Conservation (phyloP, 1,284 basidiomycete genomes). For the Tilletia caries region DNA sequence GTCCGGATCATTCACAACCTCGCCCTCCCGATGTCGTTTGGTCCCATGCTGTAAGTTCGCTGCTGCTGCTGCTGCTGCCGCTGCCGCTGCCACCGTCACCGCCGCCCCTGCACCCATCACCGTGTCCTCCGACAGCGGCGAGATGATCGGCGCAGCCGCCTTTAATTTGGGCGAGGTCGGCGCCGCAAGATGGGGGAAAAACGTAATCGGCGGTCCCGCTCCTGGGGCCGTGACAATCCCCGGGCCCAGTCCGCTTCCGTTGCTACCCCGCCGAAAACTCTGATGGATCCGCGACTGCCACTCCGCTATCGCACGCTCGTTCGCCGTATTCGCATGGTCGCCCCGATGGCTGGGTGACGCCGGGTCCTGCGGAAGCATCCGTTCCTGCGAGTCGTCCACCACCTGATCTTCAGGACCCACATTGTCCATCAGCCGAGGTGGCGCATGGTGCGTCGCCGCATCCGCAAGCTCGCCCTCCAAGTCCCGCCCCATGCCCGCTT, state of each 20-base stretch:
- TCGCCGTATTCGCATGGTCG: background rate
- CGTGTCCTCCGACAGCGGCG: background rate
- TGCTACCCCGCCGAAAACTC: background rate
- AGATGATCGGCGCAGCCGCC: background rate
- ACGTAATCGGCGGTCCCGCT: background rate
- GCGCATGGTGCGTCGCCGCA: background rate
- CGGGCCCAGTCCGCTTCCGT: background rate
- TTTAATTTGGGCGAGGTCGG: background rate
- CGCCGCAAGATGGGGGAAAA: background rate
- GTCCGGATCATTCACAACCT: background rate
- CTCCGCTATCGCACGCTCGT: background rate
- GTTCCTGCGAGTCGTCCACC: background rate
- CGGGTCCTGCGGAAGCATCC: background rate
- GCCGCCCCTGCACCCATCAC: background rate
- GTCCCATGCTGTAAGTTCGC: background rate
- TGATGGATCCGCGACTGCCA: background rate
- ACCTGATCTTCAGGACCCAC: background rate
- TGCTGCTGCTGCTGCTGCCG: background rate
- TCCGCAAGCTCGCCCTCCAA: constrained; percentile 35
- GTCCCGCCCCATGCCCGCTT: constrained; percentile 42
- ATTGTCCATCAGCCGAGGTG: background rate
- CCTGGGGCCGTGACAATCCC: background rate
- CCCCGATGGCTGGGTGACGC: background rate
- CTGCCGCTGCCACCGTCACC: background rate
- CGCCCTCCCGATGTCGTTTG: background rate